Conservation (phyloP, 2,329 filamentous ascomycete genomes). For the Xylariales sp. region DNA sequence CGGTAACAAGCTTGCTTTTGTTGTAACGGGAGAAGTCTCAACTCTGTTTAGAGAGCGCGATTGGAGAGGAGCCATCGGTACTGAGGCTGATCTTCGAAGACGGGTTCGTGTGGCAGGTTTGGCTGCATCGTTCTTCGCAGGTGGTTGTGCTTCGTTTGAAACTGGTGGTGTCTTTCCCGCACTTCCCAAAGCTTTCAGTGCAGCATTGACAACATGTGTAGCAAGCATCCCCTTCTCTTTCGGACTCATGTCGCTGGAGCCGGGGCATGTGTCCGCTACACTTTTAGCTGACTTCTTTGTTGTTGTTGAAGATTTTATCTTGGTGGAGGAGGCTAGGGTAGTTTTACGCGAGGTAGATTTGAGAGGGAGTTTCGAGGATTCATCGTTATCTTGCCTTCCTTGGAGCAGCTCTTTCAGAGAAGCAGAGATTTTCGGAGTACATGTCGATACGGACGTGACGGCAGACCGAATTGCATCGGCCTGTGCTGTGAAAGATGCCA, state of each 20-base stretch:
- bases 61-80: conserved; percentile 71
- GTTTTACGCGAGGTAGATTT: conserved; percentile 49
- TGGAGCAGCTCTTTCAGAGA: conserved; percentile 60
- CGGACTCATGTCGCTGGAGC: conserved; percentile 58
- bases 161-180: conserved; percentile 64
- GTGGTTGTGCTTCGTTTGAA: conserved; percentile 49
- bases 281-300: conserved; percentile 25
- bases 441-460: conserved; percentile 64
- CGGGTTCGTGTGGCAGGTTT: conserved; percentile 55
- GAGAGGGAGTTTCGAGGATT: conserved; percentile 46
- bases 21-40: conserved; percentile 62
- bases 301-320: conserved; percentile 37
- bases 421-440: conserved; percentile 62
- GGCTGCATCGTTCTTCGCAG: conserved; percentile 51
- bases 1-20: conserved; percentile 50
- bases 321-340: conserved; percentile 41
- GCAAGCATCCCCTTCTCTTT: conserved; percentile 75
- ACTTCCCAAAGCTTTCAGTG: conserved; percentile 76
- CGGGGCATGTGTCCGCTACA: conserved; percentile 41
- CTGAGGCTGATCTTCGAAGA: conserved; percentile 66
- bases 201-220: conserved; percentile 77
- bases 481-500: conserved; percentile 59
- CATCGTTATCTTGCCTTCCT: conserved; percentile 44
- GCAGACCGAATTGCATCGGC: conserved; percentile 65
- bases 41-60: conserved; percentile 71